Conservation (phyloP, 2,329 filamentous ascomycete genomes). For the Ophiocordyceps camponoti-floridani region DNA sequence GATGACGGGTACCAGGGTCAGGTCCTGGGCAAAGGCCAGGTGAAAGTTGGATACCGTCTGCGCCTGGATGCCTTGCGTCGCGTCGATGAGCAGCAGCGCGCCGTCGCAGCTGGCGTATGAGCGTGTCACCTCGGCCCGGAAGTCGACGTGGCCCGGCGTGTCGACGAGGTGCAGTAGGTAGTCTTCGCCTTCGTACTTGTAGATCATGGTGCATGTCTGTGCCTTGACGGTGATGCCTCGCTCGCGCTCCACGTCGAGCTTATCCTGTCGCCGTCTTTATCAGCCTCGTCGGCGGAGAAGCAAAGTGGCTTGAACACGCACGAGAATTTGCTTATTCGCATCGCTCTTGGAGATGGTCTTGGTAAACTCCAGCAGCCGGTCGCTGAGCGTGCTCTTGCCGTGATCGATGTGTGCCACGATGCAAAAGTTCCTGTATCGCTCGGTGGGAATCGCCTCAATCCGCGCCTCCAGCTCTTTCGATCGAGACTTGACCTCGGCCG, state of each 20-base stretch:
- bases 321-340: conserved; percentile 79
- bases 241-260: conserved; percentile 89
- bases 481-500: conserved; percentile 9
- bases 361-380: conserved; percentile 81
- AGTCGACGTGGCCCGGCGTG: conserved; percentile 94
- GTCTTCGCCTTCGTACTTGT: conserved; percentile 68
- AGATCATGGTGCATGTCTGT: conserved; percentile 96
- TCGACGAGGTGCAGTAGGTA: conserved; percentile 92
- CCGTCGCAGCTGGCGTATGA: conserved; percentile 95
- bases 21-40: conserved; percentile 79
- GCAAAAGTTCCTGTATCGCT: conserved; percentile 84
- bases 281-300: not conserved
- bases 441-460: conserved; percentile 60
- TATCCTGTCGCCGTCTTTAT: conserved; percentile 35
- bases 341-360: conserved; percentile 73
- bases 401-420: conserved; percentile 98
- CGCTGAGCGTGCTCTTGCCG: conserved; percentile 90
- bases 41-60: conserved; percentile 99
- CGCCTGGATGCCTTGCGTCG: conserved; percentile 88
- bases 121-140: conserved; percentile 84
- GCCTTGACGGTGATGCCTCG: conserved; percentile 97
- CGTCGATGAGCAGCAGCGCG: conserved; percentile 81
- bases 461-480: conserved; percentile 22
- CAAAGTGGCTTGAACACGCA: conserved; percentile 5
- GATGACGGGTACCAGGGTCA: conserved; percentile 75